Evolutionary conservation across 1,139 yeast species (phyloP).

Genomic region (Zygoascus sp.): DNA sequence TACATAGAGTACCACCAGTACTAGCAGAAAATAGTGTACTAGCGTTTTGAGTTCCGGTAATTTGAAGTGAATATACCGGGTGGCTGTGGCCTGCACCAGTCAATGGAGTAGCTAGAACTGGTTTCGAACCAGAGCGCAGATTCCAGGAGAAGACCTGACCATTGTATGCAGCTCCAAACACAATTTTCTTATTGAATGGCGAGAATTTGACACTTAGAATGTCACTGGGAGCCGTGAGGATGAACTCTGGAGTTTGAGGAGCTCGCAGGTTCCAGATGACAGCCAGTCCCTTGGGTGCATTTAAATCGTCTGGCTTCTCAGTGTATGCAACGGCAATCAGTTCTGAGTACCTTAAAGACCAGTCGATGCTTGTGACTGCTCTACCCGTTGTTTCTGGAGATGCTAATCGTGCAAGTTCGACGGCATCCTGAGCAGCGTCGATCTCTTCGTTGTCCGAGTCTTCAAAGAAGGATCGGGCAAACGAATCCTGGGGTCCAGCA

Average conservation of each 20-base stretch:
- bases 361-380: conserved; percentile 40
- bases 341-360: conserved; percentile 42
- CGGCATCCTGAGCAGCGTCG: conserved; percentile 31
- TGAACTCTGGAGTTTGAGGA: conserved; percentile 44
- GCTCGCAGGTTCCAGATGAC: conserved; percentile 40
- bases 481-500: not conserved
- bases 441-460: conserved; percentile 36
- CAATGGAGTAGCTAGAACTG: conserved; percentile 34
- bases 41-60: conserved; percentile 36
- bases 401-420: conserved; percentile 24
- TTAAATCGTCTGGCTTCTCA: conserved; percentile 24
- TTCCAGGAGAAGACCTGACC: conserved; percentile 50
- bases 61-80: conserved; percentile 40
- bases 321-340: conserved; percentile 41
- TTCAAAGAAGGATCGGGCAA: conserved; percentile 8
- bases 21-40: conserved; percentile 39
- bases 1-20: conserved; percentile 45
- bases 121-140: conserved; percentile 32
- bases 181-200: conserved; percentile 35
- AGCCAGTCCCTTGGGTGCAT: conserved; percentile 33
- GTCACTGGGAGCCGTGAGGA: conserved; percentile 45
- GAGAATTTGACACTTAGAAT: conserved; percentile 41
- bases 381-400: conserved; percentile 29
- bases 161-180: conserved; percentile 46
- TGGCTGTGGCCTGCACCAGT: conserved; percentile 40